Percentiles rank a stretch among this genome's conserved stretches.
Evolutionary conservation across 257 asterid genomes (phyloP).

Genomic region (Gynochthodes officinalis): DNA sequence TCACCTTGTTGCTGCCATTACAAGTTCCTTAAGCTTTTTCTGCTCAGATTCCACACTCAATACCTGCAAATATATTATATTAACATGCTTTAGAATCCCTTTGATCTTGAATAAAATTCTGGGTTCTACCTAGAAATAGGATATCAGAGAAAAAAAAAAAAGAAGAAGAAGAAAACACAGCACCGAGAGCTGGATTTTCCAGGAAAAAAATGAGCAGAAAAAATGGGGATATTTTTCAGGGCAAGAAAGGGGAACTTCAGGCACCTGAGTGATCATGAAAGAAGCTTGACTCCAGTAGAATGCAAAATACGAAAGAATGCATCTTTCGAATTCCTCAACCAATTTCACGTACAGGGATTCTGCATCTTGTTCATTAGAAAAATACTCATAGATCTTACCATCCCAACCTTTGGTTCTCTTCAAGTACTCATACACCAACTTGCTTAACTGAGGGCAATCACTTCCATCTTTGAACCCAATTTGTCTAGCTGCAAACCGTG

Average conservation of each 20-base stretch:
- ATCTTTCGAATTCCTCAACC: slow-evolving; percentile 81
- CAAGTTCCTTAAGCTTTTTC: slow-evolving; percentile 66
- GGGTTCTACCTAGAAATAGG: no score
- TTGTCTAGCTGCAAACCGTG: slow-evolving; percentile 60
- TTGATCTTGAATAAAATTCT: background rate
- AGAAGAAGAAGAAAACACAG: background rate
- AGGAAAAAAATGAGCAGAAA: no score
- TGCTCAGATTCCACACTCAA: slow-evolving; percentile 66
- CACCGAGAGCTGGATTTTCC: background rate
- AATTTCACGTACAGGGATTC: slow-evolving; percentile 60
- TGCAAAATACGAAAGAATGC: slow-evolving; percentile 77
- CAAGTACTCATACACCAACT: slow-evolving; percentile 59
- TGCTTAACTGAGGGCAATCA: slow-evolving; percentile 54
- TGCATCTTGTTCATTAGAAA: slow-evolving; percentile 39
- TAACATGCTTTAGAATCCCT: background rate
- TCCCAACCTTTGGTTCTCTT: slow-evolving; percentile 61
- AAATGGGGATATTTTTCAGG: no score
- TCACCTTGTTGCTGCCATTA: slow-evolving; percentile 94
- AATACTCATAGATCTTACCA: slow-evolving; percentile 60
- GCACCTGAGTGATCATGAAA: slow-evolving; percentile 57
- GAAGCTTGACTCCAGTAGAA: slow-evolving; percentile 81
- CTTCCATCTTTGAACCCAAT: slow-evolving; percentile 70
- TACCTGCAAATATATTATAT: slow-evolving; percentile 37
- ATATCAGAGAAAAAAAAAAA: background rate
- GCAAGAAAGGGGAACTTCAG: no score